These are phyloP conservation scores for Rhododendron mucronatum DNA, from an alignment of 148 eudicot species.

Conservation along the genomic window DNA sequence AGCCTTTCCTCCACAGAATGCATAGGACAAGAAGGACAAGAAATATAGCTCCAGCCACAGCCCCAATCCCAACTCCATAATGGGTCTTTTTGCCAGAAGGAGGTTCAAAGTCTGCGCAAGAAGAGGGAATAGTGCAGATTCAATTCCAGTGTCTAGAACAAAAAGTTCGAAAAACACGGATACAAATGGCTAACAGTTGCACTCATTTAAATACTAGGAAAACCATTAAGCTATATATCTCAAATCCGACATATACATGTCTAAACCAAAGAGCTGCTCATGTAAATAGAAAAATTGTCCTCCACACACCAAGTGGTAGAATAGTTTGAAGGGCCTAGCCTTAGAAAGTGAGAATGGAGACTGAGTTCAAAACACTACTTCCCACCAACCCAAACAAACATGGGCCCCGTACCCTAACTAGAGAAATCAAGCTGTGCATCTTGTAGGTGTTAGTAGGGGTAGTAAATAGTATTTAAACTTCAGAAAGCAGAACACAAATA, in stretches of 20 bases:
- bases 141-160: not conserved
- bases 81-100: slow-evolving; percentile 27
- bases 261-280: not conserved
- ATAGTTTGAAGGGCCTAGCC: not conserved
- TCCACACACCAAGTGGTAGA: not conserved
- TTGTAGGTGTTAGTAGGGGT: not conserved
- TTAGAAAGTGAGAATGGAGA: not conserved
- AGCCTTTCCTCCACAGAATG: slow-evolving; percentile 35
- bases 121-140: not conserved
- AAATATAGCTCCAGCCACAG: slow-evolving; percentile 30
- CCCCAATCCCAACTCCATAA: slow-evolving; percentile 17
- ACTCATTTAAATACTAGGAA: not conserved
- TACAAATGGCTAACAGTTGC: no score
- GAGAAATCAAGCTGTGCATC: not conserved
- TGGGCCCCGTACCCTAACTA: not conserved
- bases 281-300: not conserved
- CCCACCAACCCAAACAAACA: not conserved
- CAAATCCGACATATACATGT: not conserved
- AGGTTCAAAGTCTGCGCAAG: slow-evolving; percentile 34
- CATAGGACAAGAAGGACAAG: slow-evolving; percentile 25
- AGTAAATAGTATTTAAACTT: not conserved
- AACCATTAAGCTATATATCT: not conserved
- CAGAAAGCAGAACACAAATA: not conserved
- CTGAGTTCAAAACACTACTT: not conserved
- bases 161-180: not conserved